Base-by-base conservation (phyloP, 2,329 filamentous ascomycete genomes). In the Sarocladium strictum region DNA sequence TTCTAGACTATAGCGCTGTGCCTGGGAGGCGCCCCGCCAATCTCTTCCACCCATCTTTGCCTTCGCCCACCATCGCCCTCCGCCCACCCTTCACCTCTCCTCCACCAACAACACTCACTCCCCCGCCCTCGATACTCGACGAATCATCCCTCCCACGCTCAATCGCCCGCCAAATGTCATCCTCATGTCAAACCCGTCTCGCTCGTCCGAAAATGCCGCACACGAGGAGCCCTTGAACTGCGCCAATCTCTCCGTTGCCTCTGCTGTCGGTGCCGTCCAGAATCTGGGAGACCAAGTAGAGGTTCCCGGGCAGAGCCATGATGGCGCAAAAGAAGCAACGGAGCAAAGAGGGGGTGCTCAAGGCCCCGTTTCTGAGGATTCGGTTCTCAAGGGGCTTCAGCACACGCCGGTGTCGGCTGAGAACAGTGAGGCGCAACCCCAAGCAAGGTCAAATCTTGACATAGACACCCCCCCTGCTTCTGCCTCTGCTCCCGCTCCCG, bases 181-280 rank as follows among this genome's bases (percentile, higher is more conserved):
- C 72, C 77, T 76, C 78, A 82, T 82, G 79, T 81, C 77, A 71
- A 77, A 68, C 66, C 71, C 72, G 72, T 70, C 70, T 67, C 67
- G 66, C 67, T 68, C 71, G 66, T 68, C 69, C 71, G 76, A 78
- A 78, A 76, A 80, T 80, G 76, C 76, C 77, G 75, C 78, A 77
- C 65, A 64, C 66, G 67, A 73, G 67, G 71, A 68, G 66, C 65
- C 68, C 65, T 67, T 77, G 70, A 76, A 67, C 67, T 65, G 52
- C 29, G 6, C 57, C 55, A 57, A 51, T 53, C 54, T 50, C 52
- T 41, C 57, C 56, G 53, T 33, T 49, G 40, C 37, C 43, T 15
- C 11, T 32, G 24, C 26, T 24, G 52, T 7, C 21, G 38, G 50
- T 47, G 23, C 45, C 26, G 50, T 14, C 45, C 21, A 23, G 26